Conservation (phyloP, 1,284 basidiomycete species). For the Leccinum pachyderme region DNA sequence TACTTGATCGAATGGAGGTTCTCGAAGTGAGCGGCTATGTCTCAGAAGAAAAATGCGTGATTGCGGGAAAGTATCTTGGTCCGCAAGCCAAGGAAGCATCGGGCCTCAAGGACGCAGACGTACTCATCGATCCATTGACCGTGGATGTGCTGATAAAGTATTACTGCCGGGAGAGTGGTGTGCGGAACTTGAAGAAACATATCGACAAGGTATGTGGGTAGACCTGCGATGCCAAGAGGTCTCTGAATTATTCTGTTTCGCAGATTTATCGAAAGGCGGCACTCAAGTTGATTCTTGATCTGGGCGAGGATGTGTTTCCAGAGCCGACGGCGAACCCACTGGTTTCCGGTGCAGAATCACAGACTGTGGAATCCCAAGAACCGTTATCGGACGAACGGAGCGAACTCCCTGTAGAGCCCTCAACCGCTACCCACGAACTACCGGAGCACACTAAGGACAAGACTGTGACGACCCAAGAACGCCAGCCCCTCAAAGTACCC, state of each 20-base stretch:
- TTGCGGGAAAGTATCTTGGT: constrained; percentile 88
- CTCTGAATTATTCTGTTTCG: not conserved
- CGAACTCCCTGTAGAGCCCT: constrained; percentile 17
- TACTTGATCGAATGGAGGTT: constrained; percentile 97
- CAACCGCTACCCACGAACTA: constrained; percentile 18
- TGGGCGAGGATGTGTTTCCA: constrained; percentile 87
- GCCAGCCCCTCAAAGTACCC: constrained; percentile 84
- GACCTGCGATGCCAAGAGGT: not conserved
- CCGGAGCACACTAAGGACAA: constrained; percentile 35
- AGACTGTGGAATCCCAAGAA: constrained; percentile 41
- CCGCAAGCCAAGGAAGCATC: constrained; percentile 94
- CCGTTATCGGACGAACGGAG: constrained; percentile 37
- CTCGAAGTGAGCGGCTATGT: constrained; percentile 97
- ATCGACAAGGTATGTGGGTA: constrained; percentile 77
- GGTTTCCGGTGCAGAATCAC: constrained; percentile 21
- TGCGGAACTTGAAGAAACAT: constrained; percentile 92
- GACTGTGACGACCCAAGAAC: constrained; percentile 72
- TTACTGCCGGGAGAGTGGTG: constrained; percentile 96
- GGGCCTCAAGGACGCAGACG: constrained; percentile 83
- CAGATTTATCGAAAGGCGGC: constrained; percentile 98
- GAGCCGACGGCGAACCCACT: constrained; percentile 47
- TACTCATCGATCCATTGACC: constrained; percentile 72
- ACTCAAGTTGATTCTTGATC: constrained; percentile 86
- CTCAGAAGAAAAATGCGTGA: constrained; percentile 92
- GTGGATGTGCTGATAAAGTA: constrained; percentile 94